phyloP scores from a whole-genome alignment of 768 basidiomycete genomes.

The Agaricus subrufescens region DNA sequence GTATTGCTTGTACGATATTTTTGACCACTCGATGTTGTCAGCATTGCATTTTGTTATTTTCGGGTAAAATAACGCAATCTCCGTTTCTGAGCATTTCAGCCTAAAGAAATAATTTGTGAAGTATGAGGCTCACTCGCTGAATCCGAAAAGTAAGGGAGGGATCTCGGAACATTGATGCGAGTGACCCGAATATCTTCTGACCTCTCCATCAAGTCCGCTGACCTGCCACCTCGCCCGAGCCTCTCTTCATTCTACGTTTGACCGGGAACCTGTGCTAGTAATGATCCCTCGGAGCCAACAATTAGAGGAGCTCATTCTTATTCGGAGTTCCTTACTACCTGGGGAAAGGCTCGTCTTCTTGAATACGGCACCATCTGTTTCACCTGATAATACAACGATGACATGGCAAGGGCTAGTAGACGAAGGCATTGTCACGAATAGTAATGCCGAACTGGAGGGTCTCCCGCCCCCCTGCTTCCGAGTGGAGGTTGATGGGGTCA shows the following conservation, averaged over 20 bases:
- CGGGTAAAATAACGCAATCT: too few species aligned
- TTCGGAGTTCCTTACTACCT: constrained; percentile 59
- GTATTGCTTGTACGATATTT: too few species aligned
- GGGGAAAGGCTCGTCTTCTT: constrained; percentile 47
- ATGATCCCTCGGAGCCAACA: constrained; percentile 8
- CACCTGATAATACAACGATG: not conserved
- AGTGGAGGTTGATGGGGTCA: constrained; percentile 3
- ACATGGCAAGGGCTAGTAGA: constrained; percentile 8
- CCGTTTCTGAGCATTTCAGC: too few species aligned
- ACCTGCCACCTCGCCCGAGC: too few species aligned
- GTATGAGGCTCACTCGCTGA: not conserved
- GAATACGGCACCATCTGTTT: constrained; percentile 13
- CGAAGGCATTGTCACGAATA: not conserved
- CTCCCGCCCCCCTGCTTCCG: constrained; percentile 6
- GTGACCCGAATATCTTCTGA: too few species aligned
- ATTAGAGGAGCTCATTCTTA: constrained; percentile 53
- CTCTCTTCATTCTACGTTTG: too few species aligned
- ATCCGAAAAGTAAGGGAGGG: too few species aligned
- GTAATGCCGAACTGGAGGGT: constrained; percentile 6
- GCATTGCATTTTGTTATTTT: too few species aligned
- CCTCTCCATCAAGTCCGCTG: too few species aligned
- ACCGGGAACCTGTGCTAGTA: not conserved
- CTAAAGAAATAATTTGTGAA: too few species aligned
- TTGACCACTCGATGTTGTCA: too few species aligned
- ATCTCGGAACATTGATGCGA: too few species aligned